Evolutionary conservation across 2,329 filamentous ascomycete genomes (phyloP).

Genomic region (Alternaria tenuissima): DNA sequence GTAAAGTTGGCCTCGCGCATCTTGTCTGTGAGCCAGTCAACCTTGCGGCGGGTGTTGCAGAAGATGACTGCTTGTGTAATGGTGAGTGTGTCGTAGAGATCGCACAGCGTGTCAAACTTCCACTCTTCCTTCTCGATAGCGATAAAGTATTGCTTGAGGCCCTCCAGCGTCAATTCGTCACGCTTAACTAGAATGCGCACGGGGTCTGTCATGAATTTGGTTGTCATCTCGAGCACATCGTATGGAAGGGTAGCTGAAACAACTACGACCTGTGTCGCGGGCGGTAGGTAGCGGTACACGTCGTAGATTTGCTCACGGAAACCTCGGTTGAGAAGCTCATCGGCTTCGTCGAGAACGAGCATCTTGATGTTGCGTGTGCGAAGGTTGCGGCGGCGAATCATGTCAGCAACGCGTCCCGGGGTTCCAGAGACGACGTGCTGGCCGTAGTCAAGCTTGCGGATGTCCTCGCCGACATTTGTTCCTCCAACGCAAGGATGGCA

Average conservation of each 20-base stretch:
- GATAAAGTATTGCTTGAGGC: conserved; percentile 98
- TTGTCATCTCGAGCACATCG: conserved; percentile 98
- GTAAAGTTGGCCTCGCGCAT: conserved; percentile 99
- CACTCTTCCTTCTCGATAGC: conserved; percentile 99
- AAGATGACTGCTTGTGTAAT: conserved; percentile 99
- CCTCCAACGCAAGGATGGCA: conserved; percentile 99
- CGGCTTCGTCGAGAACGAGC: conserved; percentile 78
- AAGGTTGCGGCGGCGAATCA: conserved; percentile 78
- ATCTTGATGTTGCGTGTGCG: conserved; percentile 80
- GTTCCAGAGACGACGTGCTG: conserved; percentile 98
- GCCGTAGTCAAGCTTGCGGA: conserved; percentile 95
- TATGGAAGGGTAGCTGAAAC: conserved; percentile 96
- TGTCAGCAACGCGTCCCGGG: conserved; percentile 91
- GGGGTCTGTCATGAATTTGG: conserved; percentile 99
- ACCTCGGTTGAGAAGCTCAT: conserved; percentile 86
- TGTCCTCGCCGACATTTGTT: conserved; percentile 97
- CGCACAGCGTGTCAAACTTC: conserved; percentile 99
- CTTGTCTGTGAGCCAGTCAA: conserved; percentile 99
- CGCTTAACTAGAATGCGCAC: conserved; percentile 97
- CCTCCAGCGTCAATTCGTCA: conserved; percentile 97
- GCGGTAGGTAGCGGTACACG: conserved; percentile 95
- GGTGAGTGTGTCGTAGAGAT: conserved; percentile 97
- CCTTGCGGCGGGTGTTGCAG: conserved; percentile 98
- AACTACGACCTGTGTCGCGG: conserved; percentile 97
- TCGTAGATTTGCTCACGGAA: conserved; percentile 99